Percentiles rank a stretch among this genome's conserved stretches.
phyloP scores from a whole-genome alignment of 1,284 basidiomycete genomes.

The Moniliophthora roreri region DNA sequence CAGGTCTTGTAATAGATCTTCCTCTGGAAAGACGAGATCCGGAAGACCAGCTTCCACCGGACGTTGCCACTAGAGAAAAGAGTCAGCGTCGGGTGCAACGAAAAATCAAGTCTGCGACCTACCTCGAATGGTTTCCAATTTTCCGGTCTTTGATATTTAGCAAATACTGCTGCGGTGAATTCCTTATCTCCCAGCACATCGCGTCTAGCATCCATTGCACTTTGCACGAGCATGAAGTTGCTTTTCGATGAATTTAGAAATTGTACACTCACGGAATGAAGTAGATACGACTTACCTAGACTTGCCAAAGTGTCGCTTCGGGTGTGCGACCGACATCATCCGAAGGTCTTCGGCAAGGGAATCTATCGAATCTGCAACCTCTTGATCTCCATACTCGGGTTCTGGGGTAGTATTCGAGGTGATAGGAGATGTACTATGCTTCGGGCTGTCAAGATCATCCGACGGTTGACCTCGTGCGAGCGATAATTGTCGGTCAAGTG shows the following conservation, averaged over 20 bases:
- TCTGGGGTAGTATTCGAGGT: not conserved
- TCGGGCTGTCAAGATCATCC: not conserved
- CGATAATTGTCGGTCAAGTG: conserved; percentile 10
- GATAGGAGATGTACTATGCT: not conserved
- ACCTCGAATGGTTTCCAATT: conserved; percentile 10
- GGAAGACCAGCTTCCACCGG: not conserved
- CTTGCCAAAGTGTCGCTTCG: conserved; percentile 12
- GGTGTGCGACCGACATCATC: conserved; percentile 2
- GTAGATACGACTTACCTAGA: no score
- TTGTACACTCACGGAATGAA: no score
- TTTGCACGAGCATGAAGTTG: conserved; percentile 10
- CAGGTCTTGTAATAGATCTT: conserved; percentile 38
- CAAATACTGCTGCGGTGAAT: not conserved
- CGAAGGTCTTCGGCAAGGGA: not conserved
- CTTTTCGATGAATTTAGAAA: no score
- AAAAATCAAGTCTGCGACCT: not conserved
- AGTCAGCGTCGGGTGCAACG: not conserved
- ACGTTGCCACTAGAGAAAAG: conserved; percentile 6
- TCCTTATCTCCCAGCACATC: conserved; percentile 1
- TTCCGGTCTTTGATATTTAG: conserved; percentile 1
- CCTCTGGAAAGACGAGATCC: conserved; percentile 27
- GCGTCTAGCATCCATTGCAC: conserved; percentile 12
- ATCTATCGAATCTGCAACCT: not conserved
- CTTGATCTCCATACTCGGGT: not conserved
- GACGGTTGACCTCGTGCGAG: not conserved